Base-by-base conservation (phyloP, 2,329 filamentous ascomycete species). In the Aspergillus novoparasiticus region DNA sequence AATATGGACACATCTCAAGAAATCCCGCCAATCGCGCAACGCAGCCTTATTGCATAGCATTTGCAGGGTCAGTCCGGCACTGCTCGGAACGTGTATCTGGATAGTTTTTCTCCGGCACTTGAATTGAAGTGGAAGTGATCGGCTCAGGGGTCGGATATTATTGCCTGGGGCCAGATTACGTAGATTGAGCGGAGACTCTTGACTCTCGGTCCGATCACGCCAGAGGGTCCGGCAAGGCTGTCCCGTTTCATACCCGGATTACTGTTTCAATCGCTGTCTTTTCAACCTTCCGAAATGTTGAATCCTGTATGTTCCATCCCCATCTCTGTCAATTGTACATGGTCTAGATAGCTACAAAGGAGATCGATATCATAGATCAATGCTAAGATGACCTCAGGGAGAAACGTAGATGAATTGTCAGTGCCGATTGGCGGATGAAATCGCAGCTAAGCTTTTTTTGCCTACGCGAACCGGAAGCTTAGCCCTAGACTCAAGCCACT, bases 361-460 rank as follows among this genome's bases (percentile, higher is more conserved):
- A 36, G 14, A 6, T 1, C 3, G 1, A 16, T 36, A 36, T 16
- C 12, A 46, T 11, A 11, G 43, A 46, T 46, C n/a, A 11, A 46
- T 46, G n/a, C 10, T 14, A 46, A 43, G 19, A 43, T 21, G 10
- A 43, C 10, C 41, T 26, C 0, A 28, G 21, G 14, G 28, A n/a
- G 14, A 28, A 28, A 48, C 23, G 45, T 36, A 14, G 34, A 6
- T 14, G 12, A 6, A 39, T 39, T 3, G 36, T 19, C 36, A 39
- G 36, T 41, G 16, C 39, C 39, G 19, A 9, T 41, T 36, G 34
- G 39, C 16, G 6, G 39, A 19, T 41, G 19, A 19, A 41, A 19
- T 41, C 16, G 48, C 48, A 32, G 48, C 48, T 32, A 51, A 51
- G 48, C 48, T 51, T 51, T 51, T 51, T 51, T 51, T 51, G 48